phyloP scores from a whole-genome alignment of 2,329 filamentous ascomycete species.

The Colletotrichum tropicicola region DNA sequence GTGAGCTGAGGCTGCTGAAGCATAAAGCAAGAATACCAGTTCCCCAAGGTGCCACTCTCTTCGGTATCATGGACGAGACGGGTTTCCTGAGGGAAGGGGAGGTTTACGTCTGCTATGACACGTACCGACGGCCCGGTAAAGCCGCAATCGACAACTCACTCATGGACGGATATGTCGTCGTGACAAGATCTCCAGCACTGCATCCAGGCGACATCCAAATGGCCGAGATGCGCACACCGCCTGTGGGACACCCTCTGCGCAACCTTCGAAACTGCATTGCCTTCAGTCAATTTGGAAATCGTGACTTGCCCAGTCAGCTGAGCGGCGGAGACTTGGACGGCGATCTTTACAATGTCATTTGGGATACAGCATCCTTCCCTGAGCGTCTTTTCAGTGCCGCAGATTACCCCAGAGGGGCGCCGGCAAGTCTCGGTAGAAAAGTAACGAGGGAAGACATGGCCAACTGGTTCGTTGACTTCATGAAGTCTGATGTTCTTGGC shows the following conservation, averaged over 20 bases:
- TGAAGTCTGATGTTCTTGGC: slow-evolving; percentile 73
- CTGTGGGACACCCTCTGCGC: slow-evolving; percentile 65
- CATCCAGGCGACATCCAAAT: slow-evolving; percentile 84
- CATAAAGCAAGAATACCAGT: slow-evolving; percentile 81
- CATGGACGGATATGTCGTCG: slow-evolving; percentile 57
- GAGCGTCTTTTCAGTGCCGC: slow-evolving; percentile 62
- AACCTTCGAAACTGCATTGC: slow-evolving; percentile 77
- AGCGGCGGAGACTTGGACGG: slow-evolving; percentile 87
- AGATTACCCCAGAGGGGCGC: slow-evolving; percentile 70
- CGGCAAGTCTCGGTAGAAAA: slow-evolving; percentile 66
- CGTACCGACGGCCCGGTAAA: background rate
- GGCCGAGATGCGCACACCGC: slow-evolving; percentile 69
- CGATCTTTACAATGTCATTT: slow-evolving; percentile 84
- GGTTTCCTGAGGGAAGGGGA: slow-evolving; percentile 72
- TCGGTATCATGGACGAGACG: slow-evolving; percentile 87
- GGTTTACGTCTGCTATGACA: slow-evolving; percentile 68
- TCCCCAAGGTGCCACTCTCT: slow-evolving; percentile 75
- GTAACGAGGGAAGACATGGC: slow-evolving; percentile 75
- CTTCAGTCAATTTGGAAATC: slow-evolving; percentile 75
- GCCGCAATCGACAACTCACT: slow-evolving; percentile 39
- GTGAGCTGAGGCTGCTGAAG: slow-evolving; percentile 78
- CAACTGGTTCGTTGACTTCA: slow-evolving; percentile 83
- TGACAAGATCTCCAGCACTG: slow-evolving; percentile 83
- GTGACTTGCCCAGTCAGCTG: slow-evolving; percentile 81
- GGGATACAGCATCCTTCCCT: slow-evolving; percentile 64